Conservation (phyloP, 2,329 filamentous ascomycete genomes). For the Ascochyta rabiei region DNA sequence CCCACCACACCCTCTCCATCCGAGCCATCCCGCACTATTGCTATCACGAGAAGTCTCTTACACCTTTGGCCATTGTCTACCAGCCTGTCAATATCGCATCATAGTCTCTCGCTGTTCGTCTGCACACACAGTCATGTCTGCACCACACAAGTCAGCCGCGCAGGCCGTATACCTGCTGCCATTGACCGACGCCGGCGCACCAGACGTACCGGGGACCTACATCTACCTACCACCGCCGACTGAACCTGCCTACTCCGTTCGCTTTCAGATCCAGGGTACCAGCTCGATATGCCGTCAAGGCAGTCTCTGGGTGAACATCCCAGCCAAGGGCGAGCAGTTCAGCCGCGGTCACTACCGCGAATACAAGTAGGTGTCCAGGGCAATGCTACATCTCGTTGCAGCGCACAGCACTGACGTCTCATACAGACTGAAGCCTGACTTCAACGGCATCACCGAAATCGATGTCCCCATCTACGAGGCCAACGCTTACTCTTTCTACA, state of each 20-base stretch:
- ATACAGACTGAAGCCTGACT: constrained; percentile 81
- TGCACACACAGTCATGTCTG: constrained; percentile 33
- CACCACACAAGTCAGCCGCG: constrained; percentile 21
- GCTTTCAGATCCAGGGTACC: constrained; percentile 91
- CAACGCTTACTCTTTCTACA: constrained; percentile 93
- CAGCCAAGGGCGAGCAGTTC: constrained; percentile 76
- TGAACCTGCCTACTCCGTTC: constrained; percentile 74
- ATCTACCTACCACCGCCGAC: constrained; percentile 85
- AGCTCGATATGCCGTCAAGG: constrained; percentile 95
- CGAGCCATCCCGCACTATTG: constrained; percentile 16
- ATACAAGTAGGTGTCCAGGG: constrained; percentile 72
- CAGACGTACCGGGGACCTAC: constrained; percentile 86
- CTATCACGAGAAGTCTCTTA: constrained; percentile 13
- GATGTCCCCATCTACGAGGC: constrained; percentile 82
- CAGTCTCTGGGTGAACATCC: constrained; percentile 96
- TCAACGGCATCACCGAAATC: constrained; percentile 89
- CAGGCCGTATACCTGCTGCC: constrained; percentile 78
- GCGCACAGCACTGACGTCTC: constrained; percentile 19
- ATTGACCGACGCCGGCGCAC: constrained; percentile 90
- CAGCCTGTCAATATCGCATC: constrained; percentile 12
- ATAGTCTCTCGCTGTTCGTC: constrained; percentile 2
- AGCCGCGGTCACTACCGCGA: constrained; percentile 80
- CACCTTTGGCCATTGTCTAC: constrained; percentile 23
- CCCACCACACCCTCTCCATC: constrained; percentile 6
- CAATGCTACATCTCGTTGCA: neutral